Conservation (phyloP, 768 basidiomycete species). For the Podaxis sp. region DNA sequence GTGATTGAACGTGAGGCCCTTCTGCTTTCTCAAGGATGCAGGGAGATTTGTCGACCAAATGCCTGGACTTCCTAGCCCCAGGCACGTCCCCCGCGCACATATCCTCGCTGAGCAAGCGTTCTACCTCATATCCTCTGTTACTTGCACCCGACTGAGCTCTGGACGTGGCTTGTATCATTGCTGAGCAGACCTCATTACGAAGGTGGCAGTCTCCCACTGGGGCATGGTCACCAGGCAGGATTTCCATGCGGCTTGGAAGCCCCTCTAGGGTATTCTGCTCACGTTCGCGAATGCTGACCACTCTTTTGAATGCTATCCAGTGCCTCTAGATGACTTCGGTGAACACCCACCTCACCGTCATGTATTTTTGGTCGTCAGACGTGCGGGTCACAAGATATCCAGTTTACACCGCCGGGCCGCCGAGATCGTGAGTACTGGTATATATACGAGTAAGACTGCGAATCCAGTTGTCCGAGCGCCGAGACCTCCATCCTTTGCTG, state of each 20-base stretch:
- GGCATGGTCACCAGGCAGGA: slow-evolving; percentile 7
- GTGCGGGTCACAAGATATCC: not conserved
- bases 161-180: not conserved
- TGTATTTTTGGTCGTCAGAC: not conserved
- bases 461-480: not conserved
- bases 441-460: not conserved
- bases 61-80: not conserved
- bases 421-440: not conserved
- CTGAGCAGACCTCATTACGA: not conserved
- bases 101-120: too few relatives aligned
- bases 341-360: not conserved
- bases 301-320: not conserved
- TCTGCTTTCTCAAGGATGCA: not conserved
- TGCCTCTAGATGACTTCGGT: not conserved
- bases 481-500: not conserved
- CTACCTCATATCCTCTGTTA: too few relatives aligned
- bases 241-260: slow-evolving; percentile 10
- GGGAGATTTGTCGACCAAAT: not conserved
- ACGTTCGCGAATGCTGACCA: not conserved
- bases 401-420: not conserved
- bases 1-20: not conserved
- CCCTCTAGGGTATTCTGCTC: not conserved
- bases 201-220: not conserved
- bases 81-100: too few relatives aligned
- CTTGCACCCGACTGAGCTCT: too few relatives aligned